A percentile compares a stretch with the other conserved stretches of the same genome.
Evolutionary conservation across 495 filamentous ascomycete genomes (phyloP).

Genomic region (Staphylotrichum tortipilum): DNA sequence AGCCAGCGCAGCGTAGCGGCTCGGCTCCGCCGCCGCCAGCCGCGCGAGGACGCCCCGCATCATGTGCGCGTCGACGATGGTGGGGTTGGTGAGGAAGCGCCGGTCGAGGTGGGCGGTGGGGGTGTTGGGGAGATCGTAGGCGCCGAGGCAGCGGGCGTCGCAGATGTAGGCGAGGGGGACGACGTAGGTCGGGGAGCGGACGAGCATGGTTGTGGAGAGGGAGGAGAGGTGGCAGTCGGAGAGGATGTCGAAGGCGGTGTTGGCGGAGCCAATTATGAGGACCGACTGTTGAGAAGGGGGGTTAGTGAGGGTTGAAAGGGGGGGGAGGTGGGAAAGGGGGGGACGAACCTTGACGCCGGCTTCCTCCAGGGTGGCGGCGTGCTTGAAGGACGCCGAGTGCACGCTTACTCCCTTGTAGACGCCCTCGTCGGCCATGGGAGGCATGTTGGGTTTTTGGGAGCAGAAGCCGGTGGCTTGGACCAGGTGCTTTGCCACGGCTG

Average conservation of each 20-base stretch:
- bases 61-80: constrained; percentile 11
- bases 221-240: constrained; percentile 21
- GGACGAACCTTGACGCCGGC: constrained; percentile 10
- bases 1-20: constrained; percentile 19
- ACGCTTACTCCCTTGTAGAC: constrained; percentile 21
- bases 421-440: constrained; percentile 8
- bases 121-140: constrained; percentile 11
- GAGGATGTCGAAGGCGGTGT: constrained; percentile 32
- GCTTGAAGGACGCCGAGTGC: constrained; percentile 22
- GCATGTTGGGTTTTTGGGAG: constrained; percentile 19
- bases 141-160: constrained; percentile 13
- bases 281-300: constrained; percentile 12
- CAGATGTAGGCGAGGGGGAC: constrained; percentile 20
- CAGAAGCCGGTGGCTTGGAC: constrained; percentile 28
- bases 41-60: constrained; percentile 2
- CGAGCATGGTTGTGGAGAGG: constrained; percentile 23
- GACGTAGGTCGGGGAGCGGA: constrained; percentile 29
- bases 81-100: constrained; percentile 14
- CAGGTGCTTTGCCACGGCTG: constrained; percentile 19
- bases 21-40: constrained; percentile 17
- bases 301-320: neutral
- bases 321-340: neutral
- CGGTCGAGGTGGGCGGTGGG: constrained; percentile 14
- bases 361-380: constrained; percentile 3
- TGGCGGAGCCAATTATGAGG: constrained; percentile 29